Evolutionary conservation across 805 yeast species (phyloP), one percentile per base, ranked within the genome.

Genomic region (Yamadazyma endophytica): DNA sequence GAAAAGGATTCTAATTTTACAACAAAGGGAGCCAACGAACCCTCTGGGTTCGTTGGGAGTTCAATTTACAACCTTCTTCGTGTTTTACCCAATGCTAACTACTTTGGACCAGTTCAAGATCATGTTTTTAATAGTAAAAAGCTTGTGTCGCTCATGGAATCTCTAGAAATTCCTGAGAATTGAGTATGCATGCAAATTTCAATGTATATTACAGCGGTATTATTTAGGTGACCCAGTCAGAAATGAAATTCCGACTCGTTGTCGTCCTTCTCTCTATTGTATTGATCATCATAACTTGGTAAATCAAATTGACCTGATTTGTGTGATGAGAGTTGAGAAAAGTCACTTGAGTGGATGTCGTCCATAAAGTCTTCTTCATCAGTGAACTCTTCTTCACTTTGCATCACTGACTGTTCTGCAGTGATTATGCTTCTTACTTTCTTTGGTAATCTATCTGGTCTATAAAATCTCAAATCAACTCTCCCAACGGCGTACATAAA

Each of bases 381-480:
- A 27, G 32, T 39, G 15, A 27, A 29, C 9, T 31, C 40, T 9
- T 28, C 37, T 8, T 38, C 41, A 32, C 28, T 24, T 4, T 27
- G 33, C 14, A 26, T 29, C 17, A 27, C 28, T 17, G 62, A 50
- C 37, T 60, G 68, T 34, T 64, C 64, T 6, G 69, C 68, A 8
- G 70, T 64, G 19, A 62, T 52, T 30, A 64, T 63, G 12, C 47
- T 46, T 37, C 66, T 48, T 28, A 63, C 66, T 29, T 50, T 55
- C 26, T 46, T 43, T 7, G 64, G 68, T 36, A 73, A 54, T 35
- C 50, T 58, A 50, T 81, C 89, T 12, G 90, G 90, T 56, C 84
- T 77, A 68, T 83, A 82, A 58, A 82, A 83, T 51, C 90, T 69
- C 48, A 82, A 64, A 53, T 82, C 90, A 28, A 80, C 75, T 50